Conservation (phyloP, 495 filamentous ascomycete species). For the Neurospora discreta region DNA sequence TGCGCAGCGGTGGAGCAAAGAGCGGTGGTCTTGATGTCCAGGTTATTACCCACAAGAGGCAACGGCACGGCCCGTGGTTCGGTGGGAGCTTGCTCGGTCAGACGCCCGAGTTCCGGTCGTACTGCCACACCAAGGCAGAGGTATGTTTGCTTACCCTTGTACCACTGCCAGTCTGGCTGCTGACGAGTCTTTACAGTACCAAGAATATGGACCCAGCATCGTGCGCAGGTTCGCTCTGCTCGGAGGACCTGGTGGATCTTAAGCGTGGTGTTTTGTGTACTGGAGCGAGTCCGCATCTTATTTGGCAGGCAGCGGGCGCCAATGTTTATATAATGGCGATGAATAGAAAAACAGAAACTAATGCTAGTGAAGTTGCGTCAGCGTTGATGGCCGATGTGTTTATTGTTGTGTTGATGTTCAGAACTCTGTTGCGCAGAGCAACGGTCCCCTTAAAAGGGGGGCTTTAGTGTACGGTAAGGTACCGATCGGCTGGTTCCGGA, state of each 20-base stretch:
- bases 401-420: not conserved
- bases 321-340: slow-evolving; percentile 3
- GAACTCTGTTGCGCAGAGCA: not conserved
- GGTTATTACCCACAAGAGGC: slow-evolving; percentile 91
- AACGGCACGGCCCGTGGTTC: slow-evolving; percentile 96
- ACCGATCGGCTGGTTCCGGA: not conserved
- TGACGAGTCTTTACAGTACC: slow-evolving; percentile 45
- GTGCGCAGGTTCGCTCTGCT: slow-evolving; percentile 90
- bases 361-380: not conserved
- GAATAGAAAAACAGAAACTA: slow-evolving; percentile 1
- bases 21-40: slow-evolving; percentile 93
- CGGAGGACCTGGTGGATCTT: slow-evolving; percentile 73
- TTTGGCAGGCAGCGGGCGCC: slow-evolving; percentile 7
- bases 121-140: slow-evolving; percentile 96
- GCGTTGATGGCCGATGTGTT: not conserved
- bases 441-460: not conserved
- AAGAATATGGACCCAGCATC: slow-evolving; percentile 90
- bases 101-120: slow-evolving; percentile 97
- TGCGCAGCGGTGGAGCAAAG: slow-evolving; percentile 79
- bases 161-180: not conserved
- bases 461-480: not conserved
- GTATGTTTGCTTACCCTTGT: slow-evolving; percentile 16
- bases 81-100: slow-evolving; percentile 92
- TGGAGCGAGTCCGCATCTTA: slow-evolving; percentile 6
- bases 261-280: slow-evolving; percentile 9